Base-by-base conservation (phyloP, 2,329 filamentous ascomycete genomes). In the Neofusicoccum parvum region DNA sequence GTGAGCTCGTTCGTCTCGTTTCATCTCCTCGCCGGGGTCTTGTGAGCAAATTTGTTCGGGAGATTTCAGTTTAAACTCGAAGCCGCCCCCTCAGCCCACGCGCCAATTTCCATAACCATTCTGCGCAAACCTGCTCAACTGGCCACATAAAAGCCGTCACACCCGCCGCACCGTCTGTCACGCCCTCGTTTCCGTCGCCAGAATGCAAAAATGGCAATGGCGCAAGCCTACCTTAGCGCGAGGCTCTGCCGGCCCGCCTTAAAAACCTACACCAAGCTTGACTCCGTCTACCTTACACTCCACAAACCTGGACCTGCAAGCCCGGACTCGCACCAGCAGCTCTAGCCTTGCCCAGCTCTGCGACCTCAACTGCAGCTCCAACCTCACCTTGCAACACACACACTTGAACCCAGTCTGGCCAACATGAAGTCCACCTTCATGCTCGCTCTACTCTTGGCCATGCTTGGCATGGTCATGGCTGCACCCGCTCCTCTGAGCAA, bases 101-200 rank as follows among this genome's bases (percentile, higher is more conserved):
- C 23, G 9, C 11, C 27, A 32, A 23, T 15, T n/a, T 34, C 27
- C 5, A 20, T 37, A 34, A 20, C n/a, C 27, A 60, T 60, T n/a
- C 5, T 60, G 56, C 56, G 56, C 56, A 60, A 60, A 60, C 32
- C 32, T 60, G 56, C 56, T 60, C 56, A 60, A 4, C 3, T 2
- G n/a, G 50, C 39, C n/a, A 36, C 4, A 10, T 37, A 45, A n/a
- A 5, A 6, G 1, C n/a, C 14, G 36, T 5, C 14, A 56, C 37
- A 12, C 51, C 27, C 5, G 6, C 27, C 27, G 27, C 27, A 7
- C 27, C 27, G 27, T 32, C 27, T 32, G 27, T 32, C 27, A 32
- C 27, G 27, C 27, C 27, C 6, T 32, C 27, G 5, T 32, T 32
- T 32, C 27, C 27, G 7, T 32, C 27, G 6, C 27, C 27, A 32